phyloP scores from a whole-genome alignment of 1,139 yeast genomes.

The Kodamaea plutei region DNA sequence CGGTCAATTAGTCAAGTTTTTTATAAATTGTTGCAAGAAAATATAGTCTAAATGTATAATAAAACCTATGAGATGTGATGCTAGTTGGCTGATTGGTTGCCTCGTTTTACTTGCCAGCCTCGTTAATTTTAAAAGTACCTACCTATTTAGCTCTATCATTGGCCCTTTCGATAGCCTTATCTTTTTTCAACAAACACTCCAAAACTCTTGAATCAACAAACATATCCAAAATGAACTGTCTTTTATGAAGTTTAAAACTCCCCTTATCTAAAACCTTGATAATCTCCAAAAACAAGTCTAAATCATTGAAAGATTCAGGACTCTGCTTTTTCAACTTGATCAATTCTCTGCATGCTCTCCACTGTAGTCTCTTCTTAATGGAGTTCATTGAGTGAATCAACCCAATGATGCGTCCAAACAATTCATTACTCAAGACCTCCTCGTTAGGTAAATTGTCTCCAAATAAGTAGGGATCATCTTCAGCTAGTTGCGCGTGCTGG shows the following conservation, averaged over 20 bases:
- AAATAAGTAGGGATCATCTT: neutral
- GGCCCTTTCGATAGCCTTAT: no score
- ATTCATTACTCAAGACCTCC: conserved; percentile 10
- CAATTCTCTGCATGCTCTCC: conserved; percentile 62
- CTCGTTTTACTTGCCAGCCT: no score
- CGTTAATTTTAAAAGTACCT: no score
- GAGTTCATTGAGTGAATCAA: conserved; percentile 58
- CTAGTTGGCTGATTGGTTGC: no score
- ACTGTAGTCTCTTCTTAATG: conserved; percentile 61
- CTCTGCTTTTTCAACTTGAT: conserved; percentile 49
- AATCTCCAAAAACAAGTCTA: conserved; percentile 56
- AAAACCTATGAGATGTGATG: no score
- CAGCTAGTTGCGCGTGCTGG: neutral
- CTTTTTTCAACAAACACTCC: conserved; percentile 48
- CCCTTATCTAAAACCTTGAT: conserved; percentile 63
- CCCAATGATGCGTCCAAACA: conserved; percentile 38
- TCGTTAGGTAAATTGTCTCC: conserved; percentile 1
- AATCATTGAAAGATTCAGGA: conserved; percentile 55
- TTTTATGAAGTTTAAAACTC: conserved; percentile 43
- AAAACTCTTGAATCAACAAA: conserved; percentile 53
- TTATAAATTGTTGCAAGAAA: no score
- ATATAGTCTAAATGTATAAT: no score
- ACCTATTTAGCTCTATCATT: no score
- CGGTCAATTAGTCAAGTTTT: no score
- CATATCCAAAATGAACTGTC: conserved; percentile 67